These are phyloP conservation scores for Hapsidospora chrysogenum DNA, from an alignment of 495 filamentous ascomycete species.

Conservation along the genomic window DNA sequence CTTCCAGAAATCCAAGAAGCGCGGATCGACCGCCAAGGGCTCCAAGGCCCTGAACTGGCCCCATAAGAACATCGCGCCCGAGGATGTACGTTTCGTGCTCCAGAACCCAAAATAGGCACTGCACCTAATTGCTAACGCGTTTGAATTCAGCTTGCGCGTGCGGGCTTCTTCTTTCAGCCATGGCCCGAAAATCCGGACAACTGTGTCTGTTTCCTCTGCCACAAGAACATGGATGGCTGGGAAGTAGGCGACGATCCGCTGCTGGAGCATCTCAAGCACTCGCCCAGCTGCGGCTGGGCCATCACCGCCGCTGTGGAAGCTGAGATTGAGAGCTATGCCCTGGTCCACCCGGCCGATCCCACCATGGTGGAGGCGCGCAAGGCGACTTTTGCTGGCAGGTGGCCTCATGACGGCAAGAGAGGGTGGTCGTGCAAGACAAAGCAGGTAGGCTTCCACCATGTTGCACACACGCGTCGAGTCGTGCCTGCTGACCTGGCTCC, in stretches of 20 bases:
- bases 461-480: neutral
- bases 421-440: slow-evolving; percentile 79
- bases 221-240: slow-evolving; percentile 72
- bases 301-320: slow-evolving; percentile 56
- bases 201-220: slow-evolving; percentile 74
- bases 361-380: slow-evolving; percentile 57
- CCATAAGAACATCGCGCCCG: slow-evolving; percentile 46
- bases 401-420: slow-evolving; percentile 79
- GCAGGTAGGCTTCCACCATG: slow-evolving; percentile 40
- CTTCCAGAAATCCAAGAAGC: slow-evolving; percentile 37
- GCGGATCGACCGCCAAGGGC: slow-evolving; percentile 30
- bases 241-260: slow-evolving; percentile 66
- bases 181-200: slow-evolving; percentile 62
- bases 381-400: slow-evolving; percentile 60
- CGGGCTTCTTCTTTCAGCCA: slow-evolving; percentile 82
- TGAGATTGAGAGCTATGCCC: slow-evolving; percentile 40
- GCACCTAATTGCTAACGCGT: slow-evolving; percentile 2
- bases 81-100: slow-evolving; percentile 31
- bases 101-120: slow-evolving; percentile 4
- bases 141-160: slow-evolving; percentile 53
- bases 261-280: slow-evolving; percentile 70
- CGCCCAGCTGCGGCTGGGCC: slow-evolving; percentile 74
- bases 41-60: slow-evolving; percentile 65
- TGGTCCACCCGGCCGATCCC: slow-evolving; percentile 56
- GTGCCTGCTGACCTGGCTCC: slow-evolving; percentile 9